Evolutionary conservation across 2,329 filamentous ascomycete genomes (phyloP).

Genomic region (Apiospora sp.): DNA sequence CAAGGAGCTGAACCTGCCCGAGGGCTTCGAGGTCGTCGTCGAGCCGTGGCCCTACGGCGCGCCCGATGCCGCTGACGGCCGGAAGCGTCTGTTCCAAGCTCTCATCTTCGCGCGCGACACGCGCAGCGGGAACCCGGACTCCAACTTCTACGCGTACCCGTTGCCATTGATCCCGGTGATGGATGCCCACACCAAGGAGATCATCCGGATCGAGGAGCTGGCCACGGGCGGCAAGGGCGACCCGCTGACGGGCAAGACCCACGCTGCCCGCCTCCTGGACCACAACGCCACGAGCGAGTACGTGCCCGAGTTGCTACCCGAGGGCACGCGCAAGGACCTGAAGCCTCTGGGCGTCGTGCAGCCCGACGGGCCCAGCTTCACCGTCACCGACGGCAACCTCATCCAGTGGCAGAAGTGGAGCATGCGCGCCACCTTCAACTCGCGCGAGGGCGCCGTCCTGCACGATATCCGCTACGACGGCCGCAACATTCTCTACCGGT

Average conservation of each 20-base stretch:
- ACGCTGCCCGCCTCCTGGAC: conserved; percentile 53
- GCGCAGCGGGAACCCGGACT: conserved; percentile 56
- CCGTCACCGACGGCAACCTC: conserved; percentile 40
- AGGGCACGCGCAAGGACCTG: conserved; percentile 57
- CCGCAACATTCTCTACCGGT: conserved; percentile 64
- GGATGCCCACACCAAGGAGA: conserved; percentile 60
- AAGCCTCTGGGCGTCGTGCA: conserved; percentile 79
- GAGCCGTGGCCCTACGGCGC: conserved; percentile 74
- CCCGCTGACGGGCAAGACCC: conserved; percentile 46
- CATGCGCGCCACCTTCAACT: conserved; percentile 69
- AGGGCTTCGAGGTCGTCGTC: conserved; percentile 53
- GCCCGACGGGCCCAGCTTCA: conserved; percentile 49
- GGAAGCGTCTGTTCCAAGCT: conserved; percentile 57
- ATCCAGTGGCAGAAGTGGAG: conserved; percentile 56
- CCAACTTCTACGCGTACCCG: conserved; percentile 70
- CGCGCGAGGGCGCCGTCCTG: conserved; percentile 67
- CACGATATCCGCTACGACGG: conserved; percentile 69
- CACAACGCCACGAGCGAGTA: conserved; percentile 53
- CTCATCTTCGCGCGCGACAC: conserved; percentile 56
- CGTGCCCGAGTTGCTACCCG: conserved; percentile 58
- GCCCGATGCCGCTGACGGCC: conserved; percentile 48
- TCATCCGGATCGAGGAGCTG: conserved; percentile 65
- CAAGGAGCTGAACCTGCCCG: conserved; percentile 54
- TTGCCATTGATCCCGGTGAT: conserved; percentile 66
- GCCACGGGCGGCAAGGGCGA: conserved; percentile 58